Conservation (phyloP, 1,284 basidiomycete genomes). For the Kalmanozyma brasiliensis region DNA sequence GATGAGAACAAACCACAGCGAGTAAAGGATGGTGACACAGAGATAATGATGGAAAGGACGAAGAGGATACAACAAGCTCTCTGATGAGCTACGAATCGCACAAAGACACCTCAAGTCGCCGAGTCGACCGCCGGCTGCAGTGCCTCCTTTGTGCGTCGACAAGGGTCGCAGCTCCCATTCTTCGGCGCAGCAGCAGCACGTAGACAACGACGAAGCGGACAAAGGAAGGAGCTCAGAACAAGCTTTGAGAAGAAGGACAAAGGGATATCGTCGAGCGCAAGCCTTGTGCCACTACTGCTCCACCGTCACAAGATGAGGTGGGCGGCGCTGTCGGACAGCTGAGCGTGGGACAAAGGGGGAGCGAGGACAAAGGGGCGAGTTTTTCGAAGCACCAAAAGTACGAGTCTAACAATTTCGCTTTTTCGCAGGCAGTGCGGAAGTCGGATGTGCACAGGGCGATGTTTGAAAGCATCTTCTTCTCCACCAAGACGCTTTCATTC, state of each 20-base stretch:
- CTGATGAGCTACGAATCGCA: background rate
- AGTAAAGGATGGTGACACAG: no score
- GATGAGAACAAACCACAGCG: no score
- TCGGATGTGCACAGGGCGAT: slow-evolving; percentile 7
- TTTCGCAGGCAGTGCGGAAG: slow-evolving; percentile 4
- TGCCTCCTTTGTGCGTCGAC: slow-evolving; percentile 7
- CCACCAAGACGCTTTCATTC: no score
- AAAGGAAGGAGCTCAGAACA: background rate
- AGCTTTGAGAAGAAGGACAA: slow-evolving; percentile 1
- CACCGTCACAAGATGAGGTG: background rate
- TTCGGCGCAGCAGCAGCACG: slow-evolving; percentile 2
- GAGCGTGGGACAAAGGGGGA: slow-evolving; percentile 4
- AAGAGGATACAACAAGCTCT: background rate
- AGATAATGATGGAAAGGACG: background rate
- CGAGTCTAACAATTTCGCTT: no score
- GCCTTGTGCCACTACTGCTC: background rate
- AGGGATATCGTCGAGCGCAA: background rate
- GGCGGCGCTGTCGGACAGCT: slow-evolving; percentile 12
- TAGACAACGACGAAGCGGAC: slow-evolving; percentile 2
- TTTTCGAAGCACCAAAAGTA: no score
- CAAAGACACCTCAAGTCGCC: background rate
- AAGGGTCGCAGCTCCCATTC: slow-evolving; percentile 1
- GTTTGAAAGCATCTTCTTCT: no score
- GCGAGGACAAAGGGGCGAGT: slow-evolving; percentile 5
- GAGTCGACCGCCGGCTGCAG: slow-evolving; percentile 4